Percentiles rank a stretch among this genome's conserved stretches.
Evolutionary conservation across 257 asterid genomes (phyloP).

Genomic region (Scutellaria minor): DNA sequence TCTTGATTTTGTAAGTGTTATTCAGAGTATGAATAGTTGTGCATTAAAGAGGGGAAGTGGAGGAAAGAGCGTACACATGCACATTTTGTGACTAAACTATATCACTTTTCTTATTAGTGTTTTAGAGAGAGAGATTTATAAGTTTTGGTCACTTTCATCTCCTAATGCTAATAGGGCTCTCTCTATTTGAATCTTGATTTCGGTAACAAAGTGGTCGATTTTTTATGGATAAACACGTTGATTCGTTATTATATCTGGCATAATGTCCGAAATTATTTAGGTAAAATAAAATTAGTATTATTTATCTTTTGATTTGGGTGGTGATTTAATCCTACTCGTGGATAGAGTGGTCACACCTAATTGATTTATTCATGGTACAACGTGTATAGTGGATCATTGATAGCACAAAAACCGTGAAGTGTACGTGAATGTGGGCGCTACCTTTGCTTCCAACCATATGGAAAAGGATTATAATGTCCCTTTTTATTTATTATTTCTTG

Average conservation of each 20-base stretch:
- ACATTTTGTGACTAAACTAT: conserved; percentile 63
- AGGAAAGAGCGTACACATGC: conserved; percentile 61
- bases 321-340: neutral
- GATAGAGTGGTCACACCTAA: neutral
- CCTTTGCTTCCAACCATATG: neutral
- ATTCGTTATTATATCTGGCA: neutral
- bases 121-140: neutral
- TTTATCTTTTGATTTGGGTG: neutral
- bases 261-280: neutral
- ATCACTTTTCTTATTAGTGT: too few relatives aligned
- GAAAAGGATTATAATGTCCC: neutral
- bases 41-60: conserved; percentile 51
- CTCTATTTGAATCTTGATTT: conserved; percentile 18
- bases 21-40: conserved; percentile 36
- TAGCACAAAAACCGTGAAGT: neutral
- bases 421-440: neutral
- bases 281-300: neutral
- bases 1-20: conserved; percentile 25
- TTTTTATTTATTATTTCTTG: too few relatives aligned
- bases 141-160: conserved; percentile 24
- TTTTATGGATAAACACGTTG: conserved; percentile 1
- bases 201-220: neutral
- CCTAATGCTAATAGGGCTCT: conserved; percentile 12
- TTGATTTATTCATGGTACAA: too few relatives aligned
- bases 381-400: neutral